phyloP scores from a whole-genome alignment of 306 rosid species.

The Lathyrus sativus region DNA sequence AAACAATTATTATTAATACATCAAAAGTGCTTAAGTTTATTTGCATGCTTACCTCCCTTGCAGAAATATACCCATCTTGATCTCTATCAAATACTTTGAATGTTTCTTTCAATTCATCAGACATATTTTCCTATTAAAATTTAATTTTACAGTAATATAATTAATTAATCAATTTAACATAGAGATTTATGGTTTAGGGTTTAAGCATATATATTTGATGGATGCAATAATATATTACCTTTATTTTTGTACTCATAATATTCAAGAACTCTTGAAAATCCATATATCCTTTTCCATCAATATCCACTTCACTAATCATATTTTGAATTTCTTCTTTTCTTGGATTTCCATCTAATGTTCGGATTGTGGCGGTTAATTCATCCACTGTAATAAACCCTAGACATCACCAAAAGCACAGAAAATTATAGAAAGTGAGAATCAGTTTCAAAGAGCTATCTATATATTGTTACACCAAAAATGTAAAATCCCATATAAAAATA shows the following conservation, averaged over 20 bases:
- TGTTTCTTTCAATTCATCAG: slow-evolving; percentile 48
- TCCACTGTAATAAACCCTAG: not conserved
- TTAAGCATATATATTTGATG: no score
- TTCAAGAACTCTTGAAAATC: slow-evolving; percentile 74
- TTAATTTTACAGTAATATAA: no score
- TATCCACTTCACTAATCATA: slow-evolving; percentile 70
- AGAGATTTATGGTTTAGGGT: no score
- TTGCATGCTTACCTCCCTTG: not conserved
- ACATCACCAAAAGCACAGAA: no score
- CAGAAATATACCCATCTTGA: not conserved
- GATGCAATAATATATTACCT: slow-evolving; percentile 45
- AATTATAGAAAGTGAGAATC: no score
- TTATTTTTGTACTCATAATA: slow-evolving; percentile 50
- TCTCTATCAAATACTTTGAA: slow-evolving; percentile 81
- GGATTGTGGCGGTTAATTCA: slow-evolving; percentile 62
- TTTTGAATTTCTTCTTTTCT: slow-evolving; percentile 67
- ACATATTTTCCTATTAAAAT: no score
- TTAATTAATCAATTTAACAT: no score
- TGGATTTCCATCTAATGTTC: slow-evolving; percentile 77
- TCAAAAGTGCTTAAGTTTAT: no score
- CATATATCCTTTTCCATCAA: slow-evolving; percentile 68
- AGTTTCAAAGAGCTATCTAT: not conserved
- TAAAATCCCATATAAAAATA: not conserved
- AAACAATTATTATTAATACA: no score
- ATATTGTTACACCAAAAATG: slow-evolving; percentile 3